Conservation (phyloP, 2,329 filamentous ascomycete genomes). For the Talaromyces islandicus region DNA sequence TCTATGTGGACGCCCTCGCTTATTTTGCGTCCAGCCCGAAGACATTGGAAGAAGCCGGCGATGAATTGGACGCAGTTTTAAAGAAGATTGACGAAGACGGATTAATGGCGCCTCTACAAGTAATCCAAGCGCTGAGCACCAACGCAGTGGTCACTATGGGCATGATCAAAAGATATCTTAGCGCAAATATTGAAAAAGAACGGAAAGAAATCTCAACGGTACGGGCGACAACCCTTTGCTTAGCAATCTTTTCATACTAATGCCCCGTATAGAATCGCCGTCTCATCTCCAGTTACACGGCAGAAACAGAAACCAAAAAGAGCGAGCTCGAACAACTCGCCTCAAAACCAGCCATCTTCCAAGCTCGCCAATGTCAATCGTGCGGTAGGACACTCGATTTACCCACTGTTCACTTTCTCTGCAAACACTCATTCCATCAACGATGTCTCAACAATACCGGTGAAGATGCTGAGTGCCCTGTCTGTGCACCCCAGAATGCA, state of each 20-base stretch:
- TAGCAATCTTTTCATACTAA: slow-evolving; percentile 13
- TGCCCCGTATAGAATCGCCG: slow-evolving; percentile 59
- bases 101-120: slow-evolving; percentile 91
- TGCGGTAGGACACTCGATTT: slow-evolving; percentile 76
- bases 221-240: slow-evolving; percentile 10
- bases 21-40: slow-evolving; percentile 85
- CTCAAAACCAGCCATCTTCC: slow-evolving; percentile 79
- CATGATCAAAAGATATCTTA: slow-evolving; percentile 89
- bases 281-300: slow-evolving; percentile 75
- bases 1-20: slow-evolving; percentile 85
- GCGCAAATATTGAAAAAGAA: slow-evolving; percentile 82
- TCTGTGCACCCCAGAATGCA: slow-evolving; percentile 76
- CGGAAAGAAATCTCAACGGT: slow-evolving; percentile 71
- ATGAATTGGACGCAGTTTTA: slow-evolving; percentile 75
- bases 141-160: slow-evolving; percentile 91
- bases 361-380: slow-evolving; percentile 78
- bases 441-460: slow-evolving; percentile 69
- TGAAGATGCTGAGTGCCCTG: slow-evolving; percentile 70
- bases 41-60: slow-evolving; percentile 78
- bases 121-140: slow-evolving; percentile 80
- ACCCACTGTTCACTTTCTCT: slow-evolving; percentile 90
- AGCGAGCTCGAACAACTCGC: slow-evolving; percentile 71
- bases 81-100: slow-evolving; percentile 83
- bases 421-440: slow-evolving; percentile 95
- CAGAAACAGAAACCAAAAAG: slow-evolving; percentile 74